Percentiles rank a stretch among this genome's conserved stretches.
Conservation (phyloP, 2,329 filamentous ascomycete species). For the Tothia fuscella region DNA sequence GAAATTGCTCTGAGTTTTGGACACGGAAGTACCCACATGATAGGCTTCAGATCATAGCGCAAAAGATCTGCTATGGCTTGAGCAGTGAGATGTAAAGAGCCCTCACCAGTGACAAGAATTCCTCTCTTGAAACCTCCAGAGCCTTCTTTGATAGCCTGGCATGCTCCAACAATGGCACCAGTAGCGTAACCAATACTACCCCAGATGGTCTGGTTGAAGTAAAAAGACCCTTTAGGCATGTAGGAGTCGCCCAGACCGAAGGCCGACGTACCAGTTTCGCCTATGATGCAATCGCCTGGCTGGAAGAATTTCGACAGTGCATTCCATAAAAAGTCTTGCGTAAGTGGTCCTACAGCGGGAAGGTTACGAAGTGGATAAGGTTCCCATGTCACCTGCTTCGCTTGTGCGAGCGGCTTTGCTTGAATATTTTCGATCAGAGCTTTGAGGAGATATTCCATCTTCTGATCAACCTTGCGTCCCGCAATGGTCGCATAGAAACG, state of each 20-base stretch:
- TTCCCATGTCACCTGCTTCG: slow-evolving; percentile 9
- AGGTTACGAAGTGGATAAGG: slow-evolving; percentile 13
- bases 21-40: slow-evolving; percentile 9
- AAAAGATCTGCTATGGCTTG: slow-evolving; percentile 22
- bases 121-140: slow-evolving; percentile 11
- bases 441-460: slow-evolving; percentile 17
- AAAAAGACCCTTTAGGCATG: slow-evolving; percentile 30
- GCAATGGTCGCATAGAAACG: slow-evolving; percentile 16
- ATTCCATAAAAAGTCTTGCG: slow-evolving; percentile 16
- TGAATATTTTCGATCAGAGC: slow-evolving; percentile 2
- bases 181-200: slow-evolving; percentile 21
- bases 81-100: slow-evolving; percentile 48
- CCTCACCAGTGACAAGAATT: slow-evolving; percentile 49
- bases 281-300: slow-evolving; percentile 17
- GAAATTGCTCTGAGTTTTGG: not conserved
- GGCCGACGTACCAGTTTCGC: slow-evolving; percentile 22
- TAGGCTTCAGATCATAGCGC: slow-evolving; percentile 10
- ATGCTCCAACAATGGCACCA: slow-evolving; percentile 16
- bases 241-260: slow-evolving; percentile 41
- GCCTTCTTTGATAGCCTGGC: slow-evolving; percentile 17
- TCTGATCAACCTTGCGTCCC: slow-evolving; percentile 12
- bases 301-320: slow-evolving; percentile 14
- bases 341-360: slow-evolving; percentile 11
- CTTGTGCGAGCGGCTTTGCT: not conserved
- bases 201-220: slow-evolving; percentile 18